Base-by-base conservation (phyloP, 768 basidiomycete genomes). In the Psilocybe cubensis region DNA sequence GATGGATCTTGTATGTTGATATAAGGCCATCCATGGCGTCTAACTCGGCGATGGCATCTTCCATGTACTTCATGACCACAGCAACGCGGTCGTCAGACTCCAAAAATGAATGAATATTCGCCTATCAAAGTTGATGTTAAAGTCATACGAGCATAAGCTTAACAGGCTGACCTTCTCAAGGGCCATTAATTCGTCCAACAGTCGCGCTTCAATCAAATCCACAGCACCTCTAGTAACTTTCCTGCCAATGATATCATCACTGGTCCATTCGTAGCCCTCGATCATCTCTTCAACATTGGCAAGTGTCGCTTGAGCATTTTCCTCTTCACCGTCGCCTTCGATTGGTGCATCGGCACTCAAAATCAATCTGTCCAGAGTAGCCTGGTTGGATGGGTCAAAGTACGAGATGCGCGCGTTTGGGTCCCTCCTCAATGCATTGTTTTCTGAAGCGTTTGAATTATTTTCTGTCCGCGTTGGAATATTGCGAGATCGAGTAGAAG, bases 201-300 rank as follows among this genome's bases (percentile, higher is more conserved):
- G 73, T 61, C 95, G 78, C 21, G 91, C 89, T 72, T 98, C 94
- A 59, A 98, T 95, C 63, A 96, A 81, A 68, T 98, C 96, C 35
- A 92, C 93, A 7, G 91, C 87, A 10, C 89, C 89, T 64, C 83
- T 80, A 17, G 80, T 79, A 52, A 83, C 81, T 66, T 83, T 87
- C 62, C 85, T 76, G 12, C 82, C 84, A 42, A 89, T 77, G n/a
- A 88, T 77, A 68, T 88, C 87, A 54, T 89, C 91, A 59, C 87
- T 89, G 3, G 92, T 88, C 95, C 95, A 98, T 71, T 98, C 97
- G 66, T 97, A 97, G 0, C 97, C 96, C 66, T 99, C 97, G 23
- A 99, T 80, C 94, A 99, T 96, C 70, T 99, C 97, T 69, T 99
- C 97, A 2, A 99, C 94, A 71, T 87, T 97, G 4, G 89, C 78